Evolutionary conservation across 1,284 basidiomycete species (phyloP).

Genomic region (Anthracocystis setariae): DNA sequence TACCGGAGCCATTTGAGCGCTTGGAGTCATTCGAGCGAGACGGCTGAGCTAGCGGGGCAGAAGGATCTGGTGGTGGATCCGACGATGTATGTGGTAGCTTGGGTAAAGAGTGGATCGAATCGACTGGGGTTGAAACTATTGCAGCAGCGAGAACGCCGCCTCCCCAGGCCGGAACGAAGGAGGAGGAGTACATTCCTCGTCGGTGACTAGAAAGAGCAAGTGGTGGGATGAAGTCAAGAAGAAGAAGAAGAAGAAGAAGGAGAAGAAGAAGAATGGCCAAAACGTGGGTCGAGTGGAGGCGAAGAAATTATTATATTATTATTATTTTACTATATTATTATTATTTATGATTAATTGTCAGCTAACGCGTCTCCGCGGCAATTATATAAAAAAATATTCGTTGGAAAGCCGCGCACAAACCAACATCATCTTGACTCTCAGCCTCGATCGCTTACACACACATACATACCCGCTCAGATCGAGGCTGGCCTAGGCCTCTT

Average conservation of each 20-base stretch:
- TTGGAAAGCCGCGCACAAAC: neutral
- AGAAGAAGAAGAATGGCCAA: neutral
- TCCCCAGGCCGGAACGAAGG: conserved; percentile 28
- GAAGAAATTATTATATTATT: neutral
- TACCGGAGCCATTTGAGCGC: neutral
- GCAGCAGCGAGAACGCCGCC: conserved; percentile 12
- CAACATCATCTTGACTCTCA: neutral
- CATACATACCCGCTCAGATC: too few relatives aligned
- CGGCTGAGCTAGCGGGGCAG: conserved; percentile 9
- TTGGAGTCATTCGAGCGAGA: neutral
- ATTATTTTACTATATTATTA: neutral
- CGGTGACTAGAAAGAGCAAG: too few relatives aligned
- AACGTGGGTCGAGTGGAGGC: neutral
- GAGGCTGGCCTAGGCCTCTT: neutral
- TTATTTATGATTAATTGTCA: neutral
- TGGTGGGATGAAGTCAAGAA: too few relatives aligned
- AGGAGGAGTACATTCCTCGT: conserved; percentile 19
- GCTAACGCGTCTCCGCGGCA: neutral
- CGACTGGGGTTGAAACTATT: neutral
- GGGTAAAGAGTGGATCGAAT: conserved; percentile 17
- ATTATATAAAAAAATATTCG: too few relatives aligned
- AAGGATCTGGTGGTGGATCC: conserved; percentile 34
- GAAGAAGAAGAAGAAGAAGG: neutral
- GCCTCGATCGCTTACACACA: neutral
- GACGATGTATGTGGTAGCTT: conserved; percentile 10